Base-by-base conservation (phyloP, 176 grass and related monocot species). In the Rhynchospora tenuis region DNA sequence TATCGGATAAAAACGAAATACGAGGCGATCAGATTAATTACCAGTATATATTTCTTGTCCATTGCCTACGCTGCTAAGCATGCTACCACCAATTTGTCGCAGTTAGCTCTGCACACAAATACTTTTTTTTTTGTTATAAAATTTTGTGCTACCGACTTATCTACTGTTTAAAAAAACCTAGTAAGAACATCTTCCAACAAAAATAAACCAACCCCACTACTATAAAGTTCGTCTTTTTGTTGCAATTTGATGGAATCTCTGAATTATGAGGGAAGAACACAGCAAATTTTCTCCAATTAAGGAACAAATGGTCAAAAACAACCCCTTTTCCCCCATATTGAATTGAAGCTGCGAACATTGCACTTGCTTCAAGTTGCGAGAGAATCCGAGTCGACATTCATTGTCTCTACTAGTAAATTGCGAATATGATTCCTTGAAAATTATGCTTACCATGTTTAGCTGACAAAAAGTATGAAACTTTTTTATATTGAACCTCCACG, bases 231-330 rank as follows among this genome's bases (percentile, higher is more conserved):
- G 38, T 81, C 60, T 5, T 48, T 73, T 48, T 50, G 4, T 73
- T 48, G 44, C 44, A 73, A 48, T 73, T 73, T 73, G 57, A 81
- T 44, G 57, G 58, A 81, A 81, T 81, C 79, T 81, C n/a, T 23
- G 57, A 7, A 15, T 63, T 43, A 60, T 47, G 11, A 80, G 27
- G 29, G 27, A 26, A 58, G 0, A 80, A 80, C 17, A 61, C n/a
- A 28, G 33, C 15, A 45, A 80, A 43, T 61, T 80, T 42, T 17
- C 13, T 19, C 15, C 26, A 80, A 33, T 59, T 17, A 44, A 59
- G 77, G 20, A 65, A 64, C 38, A 63, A 27, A 58, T 80, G 70
- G 22, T 51, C 45, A 74, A 46, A 74, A 22, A 13, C 46, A 26
- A 20, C 33, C 33, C 33, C 48, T 24, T 50, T 51, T 74, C 26